Percentiles rank a stretch among this genome's conserved stretches.
These are phyloP conservation scores for Bruguiera parviflora DNA, from an alignment of 345 rosid species.

Conservation along the genomic window DNA sequence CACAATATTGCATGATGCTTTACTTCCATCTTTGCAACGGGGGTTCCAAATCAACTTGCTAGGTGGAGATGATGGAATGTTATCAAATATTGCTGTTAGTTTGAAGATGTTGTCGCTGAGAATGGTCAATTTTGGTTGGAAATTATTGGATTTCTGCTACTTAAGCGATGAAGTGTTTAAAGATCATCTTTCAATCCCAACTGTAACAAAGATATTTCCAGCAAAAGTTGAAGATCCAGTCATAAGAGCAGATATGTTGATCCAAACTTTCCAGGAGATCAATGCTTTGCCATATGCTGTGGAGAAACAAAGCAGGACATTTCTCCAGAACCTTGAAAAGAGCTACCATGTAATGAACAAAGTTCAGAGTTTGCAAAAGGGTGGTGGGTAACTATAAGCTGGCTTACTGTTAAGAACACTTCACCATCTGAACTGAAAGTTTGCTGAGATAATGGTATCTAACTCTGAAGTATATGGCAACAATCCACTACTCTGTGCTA, in stretches of 20 bases:
- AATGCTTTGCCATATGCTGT: constrained; percentile 49
- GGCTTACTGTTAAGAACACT: neutral
- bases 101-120: constrained; percentile 73
- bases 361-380: constrained; percentile 59
- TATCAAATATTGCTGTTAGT: constrained; percentile 46
- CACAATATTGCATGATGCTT: constrained; percentile 70
- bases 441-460: neutral
- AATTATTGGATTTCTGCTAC: constrained; percentile 63
- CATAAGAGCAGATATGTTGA: constrained; percentile 74
- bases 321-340: constrained; percentile 62
- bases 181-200: constrained; percentile 39
- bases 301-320: constrained; percentile 45
- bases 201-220: constrained; percentile 72
- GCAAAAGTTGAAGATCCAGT: constrained; percentile 88
- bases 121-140: constrained; percentile 72
- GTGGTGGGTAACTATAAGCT: constrained; percentile 34
- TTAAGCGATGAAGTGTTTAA: constrained; percentile 51
- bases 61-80: constrained; percentile 45
- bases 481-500: neutral
- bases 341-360: constrained; percentile 50
- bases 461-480: neutral
- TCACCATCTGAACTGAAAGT: neutral
- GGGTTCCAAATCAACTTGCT: constrained; percentile 50
- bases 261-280: constrained; percentile 77
- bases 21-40: constrained; percentile 69